These are phyloP conservation scores for Tranzscheliella williamsii DNA, from an alignment of 1,284 basidiomycete genomes.

Conservation along the genomic window DNA sequence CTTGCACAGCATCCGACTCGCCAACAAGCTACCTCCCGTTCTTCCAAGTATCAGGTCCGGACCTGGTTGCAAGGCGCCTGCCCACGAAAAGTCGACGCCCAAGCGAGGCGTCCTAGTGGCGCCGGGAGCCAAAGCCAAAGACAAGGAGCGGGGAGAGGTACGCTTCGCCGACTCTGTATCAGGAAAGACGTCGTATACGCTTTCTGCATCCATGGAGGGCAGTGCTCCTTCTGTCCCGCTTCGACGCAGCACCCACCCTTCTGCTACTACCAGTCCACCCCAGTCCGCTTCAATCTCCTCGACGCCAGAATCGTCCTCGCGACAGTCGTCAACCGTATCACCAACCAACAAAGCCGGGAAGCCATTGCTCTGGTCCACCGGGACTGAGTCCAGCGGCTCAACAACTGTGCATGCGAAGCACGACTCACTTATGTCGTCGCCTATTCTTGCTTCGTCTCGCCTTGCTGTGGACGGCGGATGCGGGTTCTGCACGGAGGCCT, in stretches of 20 bases:
- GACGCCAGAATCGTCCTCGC: too few relatives aligned
- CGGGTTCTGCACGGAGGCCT: constrained; percentile 51
- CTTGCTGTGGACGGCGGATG: constrained; percentile 41
- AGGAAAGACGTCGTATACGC: not conserved
- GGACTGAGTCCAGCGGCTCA: too few relatives aligned
- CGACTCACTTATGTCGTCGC: constrained; percentile 14
- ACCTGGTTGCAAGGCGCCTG: constrained; percentile 37
- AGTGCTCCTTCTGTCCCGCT: constrained; percentile 12
- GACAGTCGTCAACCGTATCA: too few relatives aligned
- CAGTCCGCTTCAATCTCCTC: too few relatives aligned
- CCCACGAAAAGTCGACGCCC: constrained; percentile 23
- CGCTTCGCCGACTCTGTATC: constrained; percentile 11
- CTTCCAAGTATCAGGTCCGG: constrained; percentile 16
- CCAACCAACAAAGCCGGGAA: too few relatives aligned
- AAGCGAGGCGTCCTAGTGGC: constrained; percentile 20
- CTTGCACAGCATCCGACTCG: constrained; percentile 11
- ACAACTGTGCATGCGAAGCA: too few relatives aligned
- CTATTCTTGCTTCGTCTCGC: constrained; percentile 8
- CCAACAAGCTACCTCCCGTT: constrained; percentile 6
- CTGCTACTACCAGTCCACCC: too few relatives aligned
- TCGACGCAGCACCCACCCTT: too few relatives aligned
- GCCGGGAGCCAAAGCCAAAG: constrained; percentile 6
- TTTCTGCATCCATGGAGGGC: not conserved
- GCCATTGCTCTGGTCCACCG: too few relatives aligned
- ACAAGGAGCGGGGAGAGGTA: constrained; percentile 12